Conservation (phyloP, 2,329 filamentous ascomycete species). For the Arthroderma sp. region DNA sequence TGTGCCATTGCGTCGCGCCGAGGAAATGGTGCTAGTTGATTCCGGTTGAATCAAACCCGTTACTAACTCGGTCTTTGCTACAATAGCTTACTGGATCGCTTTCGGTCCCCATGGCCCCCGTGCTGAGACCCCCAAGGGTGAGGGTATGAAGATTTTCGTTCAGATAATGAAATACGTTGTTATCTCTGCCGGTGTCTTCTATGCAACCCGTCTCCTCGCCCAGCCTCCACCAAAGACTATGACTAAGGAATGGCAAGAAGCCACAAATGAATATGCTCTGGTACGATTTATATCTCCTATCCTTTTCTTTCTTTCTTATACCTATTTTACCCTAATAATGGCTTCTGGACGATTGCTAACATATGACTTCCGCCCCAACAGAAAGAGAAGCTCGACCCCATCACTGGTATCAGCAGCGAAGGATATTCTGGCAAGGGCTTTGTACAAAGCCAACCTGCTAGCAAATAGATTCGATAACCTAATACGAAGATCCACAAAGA, state of each 20-base stretch:
- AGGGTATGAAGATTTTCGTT: conserved; percentile 64
- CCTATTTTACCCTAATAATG: conserved; percentile 14
- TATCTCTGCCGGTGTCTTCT: conserved; percentile 60
- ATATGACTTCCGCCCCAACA: conserved; percentile 29
- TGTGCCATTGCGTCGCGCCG: not conserved
- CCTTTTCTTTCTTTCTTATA: not conserved
- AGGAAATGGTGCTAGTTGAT: not conserved
- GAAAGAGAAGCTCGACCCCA: conserved; percentile 73
- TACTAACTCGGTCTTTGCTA: conserved; percentile 1
- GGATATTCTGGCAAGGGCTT: conserved; percentile 67
- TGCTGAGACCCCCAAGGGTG: conserved; percentile 67
- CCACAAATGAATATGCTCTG: conserved; percentile 84
- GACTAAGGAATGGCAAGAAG: conserved; percentile 95
- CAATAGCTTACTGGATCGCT: conserved; percentile 91
- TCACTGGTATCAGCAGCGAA: conserved; percentile 70
- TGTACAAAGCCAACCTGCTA: conserved; percentile 50
- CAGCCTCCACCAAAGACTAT: conserved; percentile 68
- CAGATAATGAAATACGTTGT: conserved; percentile 59
- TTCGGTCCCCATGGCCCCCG: conserved; percentile 95
- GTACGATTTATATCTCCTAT: conserved; percentile 40
- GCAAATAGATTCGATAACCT: conserved; percentile 11
- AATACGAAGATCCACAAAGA: not conserved
- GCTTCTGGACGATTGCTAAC: not conserved
- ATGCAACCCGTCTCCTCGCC: conserved; percentile 57
- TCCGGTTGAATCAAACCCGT: not conserved